Conservation (phyloP, 1,284 basidiomycete genomes). For the Fomitopsis betulina region DNA sequence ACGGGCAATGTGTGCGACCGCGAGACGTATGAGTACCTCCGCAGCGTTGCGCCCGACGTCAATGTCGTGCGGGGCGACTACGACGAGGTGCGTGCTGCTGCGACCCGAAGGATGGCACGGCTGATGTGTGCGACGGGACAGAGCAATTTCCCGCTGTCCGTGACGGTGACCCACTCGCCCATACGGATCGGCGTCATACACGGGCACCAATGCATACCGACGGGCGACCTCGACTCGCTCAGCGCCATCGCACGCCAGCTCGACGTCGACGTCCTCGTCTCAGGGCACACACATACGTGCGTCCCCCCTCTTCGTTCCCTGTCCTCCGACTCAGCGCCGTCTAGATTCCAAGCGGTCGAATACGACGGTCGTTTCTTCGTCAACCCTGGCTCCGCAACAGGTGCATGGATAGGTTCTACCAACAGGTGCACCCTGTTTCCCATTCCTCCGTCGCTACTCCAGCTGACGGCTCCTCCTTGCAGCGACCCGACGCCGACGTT, state of each 20-base stretch:
- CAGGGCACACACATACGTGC: slow-evolving; percentile 92
- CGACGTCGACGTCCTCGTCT: slow-evolving; percentile 95
- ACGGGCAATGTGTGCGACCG: slow-evolving; percentile 98
- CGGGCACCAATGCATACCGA: slow-evolving; percentile 92
- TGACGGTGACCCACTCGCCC: slow-evolving; percentile 82
- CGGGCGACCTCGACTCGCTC: slow-evolving; percentile 88
- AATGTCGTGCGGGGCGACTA: slow-evolving; percentile 93
- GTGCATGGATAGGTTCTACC: slow-evolving; percentile 83
- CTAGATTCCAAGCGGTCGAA: slow-evolving; percentile 91
- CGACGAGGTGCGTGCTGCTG: slow-evolving; percentile 68
- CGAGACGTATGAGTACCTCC: slow-evolving; percentile 96
- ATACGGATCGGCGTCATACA: slow-evolving; percentile 92
- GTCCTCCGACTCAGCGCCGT: background rate
- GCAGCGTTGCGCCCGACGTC: slow-evolving; percentile 94
- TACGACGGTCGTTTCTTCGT: slow-evolving; percentile 92
- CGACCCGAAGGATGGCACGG: background rate
- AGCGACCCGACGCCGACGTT: slow-evolving; percentile 78
- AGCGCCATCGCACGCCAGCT: slow-evolving; percentile 88
- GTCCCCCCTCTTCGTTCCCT: slow-evolving; percentile 19
- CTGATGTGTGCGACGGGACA: slow-evolving; percentile 32
- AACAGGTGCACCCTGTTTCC: slow-evolving; percentile 46
- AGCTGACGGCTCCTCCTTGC: background rate
- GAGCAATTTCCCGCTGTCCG: slow-evolving; percentile 74
- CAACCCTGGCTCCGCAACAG: slow-evolving; percentile 94
- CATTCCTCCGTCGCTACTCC: background rate